phyloP scores from a whole-genome alignment of 2,329 filamentous ascomycete genomes.

The Phialophora expanda region DNA sequence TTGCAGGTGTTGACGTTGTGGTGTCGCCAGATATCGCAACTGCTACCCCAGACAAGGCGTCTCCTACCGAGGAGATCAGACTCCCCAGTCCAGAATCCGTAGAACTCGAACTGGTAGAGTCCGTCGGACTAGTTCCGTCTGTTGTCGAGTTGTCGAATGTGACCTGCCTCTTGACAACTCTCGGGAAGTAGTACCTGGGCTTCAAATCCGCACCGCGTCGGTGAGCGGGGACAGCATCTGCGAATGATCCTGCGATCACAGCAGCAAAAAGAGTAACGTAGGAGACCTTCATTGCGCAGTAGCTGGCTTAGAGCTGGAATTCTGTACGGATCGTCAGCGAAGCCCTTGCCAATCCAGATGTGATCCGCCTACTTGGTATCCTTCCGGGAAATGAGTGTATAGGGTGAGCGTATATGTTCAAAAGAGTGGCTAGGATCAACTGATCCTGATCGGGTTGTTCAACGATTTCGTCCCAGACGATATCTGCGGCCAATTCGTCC shows the following conservation, averaged over 20 bases:
- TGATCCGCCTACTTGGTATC: constrained; percentile 20
- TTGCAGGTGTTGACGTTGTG: constrained; percentile 22
- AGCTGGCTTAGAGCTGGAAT: constrained; percentile 1
- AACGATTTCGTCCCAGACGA: constrained; percentile 21
- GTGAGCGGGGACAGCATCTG: constrained; percentile 41
- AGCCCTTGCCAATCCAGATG: not conserved
- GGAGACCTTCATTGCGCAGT: constrained; percentile 36
- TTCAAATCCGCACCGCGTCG: constrained; percentile 34
- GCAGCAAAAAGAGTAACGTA: constrained; percentile 39
- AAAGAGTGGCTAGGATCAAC: constrained; percentile 39
- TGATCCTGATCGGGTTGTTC: constrained; percentile 26
- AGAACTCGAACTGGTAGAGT: constrained; percentile 20
- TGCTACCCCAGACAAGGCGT: constrained; percentile 31
- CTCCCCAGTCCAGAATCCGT: constrained; percentile 26
- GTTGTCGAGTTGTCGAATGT: constrained; percentile 28
- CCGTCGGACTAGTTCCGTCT: constrained; percentile 11
- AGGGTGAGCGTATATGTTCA: constrained; percentile 29
- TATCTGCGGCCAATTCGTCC: constrained; percentile 9
- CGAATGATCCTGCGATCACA: constrained; percentile 40
- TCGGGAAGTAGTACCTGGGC: constrained; percentile 42
- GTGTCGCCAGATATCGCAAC: constrained; percentile 23
- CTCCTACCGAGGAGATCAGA: constrained; percentile 25
- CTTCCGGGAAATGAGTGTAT: constrained; percentile 35
- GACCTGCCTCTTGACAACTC: constrained; percentile 40
- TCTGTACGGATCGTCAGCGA: constrained; percentile 20